Base-by-base conservation (phyloP, 2,329 filamentous ascomycete genomes). In the Epichloe scottii region DNA sequence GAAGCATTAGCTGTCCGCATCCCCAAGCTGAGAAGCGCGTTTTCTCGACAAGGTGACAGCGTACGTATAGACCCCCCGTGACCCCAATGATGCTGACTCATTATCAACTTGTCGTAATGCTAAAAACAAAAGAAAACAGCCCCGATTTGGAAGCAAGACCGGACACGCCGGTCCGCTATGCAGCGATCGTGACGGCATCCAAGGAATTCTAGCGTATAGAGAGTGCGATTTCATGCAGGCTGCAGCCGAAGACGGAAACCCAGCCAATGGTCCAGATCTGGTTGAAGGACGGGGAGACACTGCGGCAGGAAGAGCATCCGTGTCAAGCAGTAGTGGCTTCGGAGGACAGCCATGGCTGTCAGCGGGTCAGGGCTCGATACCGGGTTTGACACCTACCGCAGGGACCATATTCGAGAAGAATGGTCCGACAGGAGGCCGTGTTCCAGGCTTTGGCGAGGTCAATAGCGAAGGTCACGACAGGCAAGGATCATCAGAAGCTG, bases 1-100 rank as follows among this genome's bases (percentile, higher is more conserved):
- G 87, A 94, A 64, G 82, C 81, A 11, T 74, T 88, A 26, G 81
- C 82, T 12, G 67, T 81, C 55, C 74, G 76, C 57, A 81, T 79
- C 56, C 79, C 75, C 8, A 79, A 76, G 54, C 70, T 82, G 19
- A 75, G 71, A 56, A 65, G 71, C 26, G 74, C 74, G 1, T 80
- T 81, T 46, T 70, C 76, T n/a, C 73, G 76, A 45, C 73, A 70
- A 50, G 68, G 62, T 26, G 73, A 78, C 44, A 74, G 68, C 42
- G 76, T 79, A 68, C 59, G 76, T 73, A 35, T 42, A 46, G 7
- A 4, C 4, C 8, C 26, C 26, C 5, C 8, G 8, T 30, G 26
- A 30, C 30, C 30, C 30, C 10, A 30, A 11, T 30, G 30, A 30
- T 30, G 30, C 30, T 30, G 30, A 30, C 30, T 30, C 10, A 30